These are phyloP conservation scores for Volvariella volvacea DNA, from an alignment of 1,284 basidiomycete species.

Conservation along the genomic window DNA sequence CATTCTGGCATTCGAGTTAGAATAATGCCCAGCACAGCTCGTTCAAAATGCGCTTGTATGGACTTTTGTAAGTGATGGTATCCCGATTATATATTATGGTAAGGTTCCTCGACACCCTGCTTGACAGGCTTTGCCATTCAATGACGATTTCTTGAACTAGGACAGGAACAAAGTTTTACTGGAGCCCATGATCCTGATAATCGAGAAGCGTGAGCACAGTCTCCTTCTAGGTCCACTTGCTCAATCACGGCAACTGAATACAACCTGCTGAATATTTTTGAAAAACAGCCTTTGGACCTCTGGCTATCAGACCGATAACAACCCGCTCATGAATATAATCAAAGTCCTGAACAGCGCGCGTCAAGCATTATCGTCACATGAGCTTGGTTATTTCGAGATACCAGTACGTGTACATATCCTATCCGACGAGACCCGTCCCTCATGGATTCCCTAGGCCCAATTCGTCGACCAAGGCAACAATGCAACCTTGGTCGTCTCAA, in stretches of 20 bases:
- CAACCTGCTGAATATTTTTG: no score
- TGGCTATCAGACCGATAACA: constrained; percentile 39
- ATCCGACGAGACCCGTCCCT: not conserved
- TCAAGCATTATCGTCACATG: constrained; percentile 42
- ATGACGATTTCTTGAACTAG: constrained; percentile 5
- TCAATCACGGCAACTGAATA: no score
- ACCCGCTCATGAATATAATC: constrained; percentile 46
- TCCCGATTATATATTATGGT: constrained; percentile 67
- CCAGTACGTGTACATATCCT: constrained; percentile 29
- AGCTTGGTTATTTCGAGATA: constrained; percentile 44
- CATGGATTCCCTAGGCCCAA: constrained; percentile 29
- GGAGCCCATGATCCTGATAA: constrained; percentile 51
- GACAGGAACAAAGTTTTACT: constrained; percentile 61
- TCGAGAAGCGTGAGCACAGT: constrained; percentile 46
- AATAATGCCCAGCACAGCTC: constrained; percentile 24
- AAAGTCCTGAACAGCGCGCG: constrained; percentile 55
- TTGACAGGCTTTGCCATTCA: not conserved
- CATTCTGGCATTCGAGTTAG: no score
- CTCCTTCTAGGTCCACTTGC: not conserved
- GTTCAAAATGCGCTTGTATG: constrained; percentile 41
- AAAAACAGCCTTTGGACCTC: constrained; percentile 57
- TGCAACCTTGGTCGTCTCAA: constrained; percentile 48
- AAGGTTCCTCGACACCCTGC: constrained; percentile 1
- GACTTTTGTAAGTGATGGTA: constrained; percentile 49
- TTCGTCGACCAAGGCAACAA: constrained; percentile 35